A percentile compares a stretch with the other conserved stretches of the same genome.
Conservation (phyloP, 495 filamentous ascomycete species). For the Penicillium malachiteum region DNA sequence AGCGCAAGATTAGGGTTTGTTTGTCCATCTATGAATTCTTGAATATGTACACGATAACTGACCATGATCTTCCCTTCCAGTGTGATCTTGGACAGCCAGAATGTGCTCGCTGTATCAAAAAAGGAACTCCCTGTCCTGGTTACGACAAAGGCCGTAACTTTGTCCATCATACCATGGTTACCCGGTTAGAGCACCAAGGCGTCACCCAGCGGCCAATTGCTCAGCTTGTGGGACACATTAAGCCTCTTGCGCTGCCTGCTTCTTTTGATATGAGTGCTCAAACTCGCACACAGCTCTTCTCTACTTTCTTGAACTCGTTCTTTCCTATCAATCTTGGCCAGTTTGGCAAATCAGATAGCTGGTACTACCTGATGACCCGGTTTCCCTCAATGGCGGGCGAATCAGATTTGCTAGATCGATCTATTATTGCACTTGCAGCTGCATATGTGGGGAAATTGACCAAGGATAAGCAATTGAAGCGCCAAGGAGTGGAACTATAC, state of each 20-base stretch:
- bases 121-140: slow-evolving; percentile 6
- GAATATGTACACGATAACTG: neutral
- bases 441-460: slow-evolving; percentile 1
- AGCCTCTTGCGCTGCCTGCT: neutral
- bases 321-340: neutral
- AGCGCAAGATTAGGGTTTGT: slow-evolving; percentile 19
- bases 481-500: slow-evolving; percentile 2
- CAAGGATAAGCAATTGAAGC: neutral
- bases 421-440: slow-evolving; percentile 1
- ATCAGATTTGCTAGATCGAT: slow-evolving; percentile 3
- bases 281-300: slow-evolving; percentile 5
- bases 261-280: slow-evolving; percentile 2
- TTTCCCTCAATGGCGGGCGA: slow-evolving; percentile 3
- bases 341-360: slow-evolving; percentile 3
- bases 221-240: neutral
- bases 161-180: slow-evolving; percentile 3
- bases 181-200: neutral
- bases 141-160: slow-evolving; percentile 14
- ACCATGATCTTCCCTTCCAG: neutral
- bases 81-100: slow-evolving; percentile 14
- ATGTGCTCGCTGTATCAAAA: slow-evolving; percentile 13
- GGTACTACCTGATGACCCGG: slow-evolving; percentile 1
- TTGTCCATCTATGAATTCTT: neutral
- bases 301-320: neutral
- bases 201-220: neutral